A percentile compares a stretch with the other conserved stretches of the same genome.
phyloP scores from a whole-genome alignment of 2,329 filamentous ascomycete species.

The Cadophora gregata region DNA sequence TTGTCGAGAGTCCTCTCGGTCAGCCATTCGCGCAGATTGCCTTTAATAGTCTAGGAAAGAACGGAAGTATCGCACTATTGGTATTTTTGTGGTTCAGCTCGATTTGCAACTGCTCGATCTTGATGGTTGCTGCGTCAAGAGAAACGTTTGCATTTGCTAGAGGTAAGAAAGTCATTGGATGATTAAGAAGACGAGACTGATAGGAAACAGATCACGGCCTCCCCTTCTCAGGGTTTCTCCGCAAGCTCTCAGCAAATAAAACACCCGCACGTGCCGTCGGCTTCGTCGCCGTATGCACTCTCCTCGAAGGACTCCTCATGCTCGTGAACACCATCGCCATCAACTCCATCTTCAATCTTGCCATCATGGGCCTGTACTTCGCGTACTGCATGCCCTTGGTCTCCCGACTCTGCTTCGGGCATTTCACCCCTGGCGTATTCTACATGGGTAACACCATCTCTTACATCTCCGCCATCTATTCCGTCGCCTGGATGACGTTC shows the following conservation, averaged over 20 bases:
- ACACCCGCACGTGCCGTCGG: constrained; percentile 42
- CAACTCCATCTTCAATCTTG: constrained; percentile 45
- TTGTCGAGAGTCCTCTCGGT: constrained; percentile 54
- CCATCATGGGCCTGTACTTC: constrained; percentile 46
- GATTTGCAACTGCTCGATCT: constrained; percentile 44
- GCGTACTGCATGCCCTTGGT: constrained; percentile 45
- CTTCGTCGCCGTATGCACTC: constrained; percentile 40
- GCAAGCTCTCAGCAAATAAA: constrained; percentile 40
- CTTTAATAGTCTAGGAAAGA: constrained; percentile 61
- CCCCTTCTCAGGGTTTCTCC: constrained; percentile 41
- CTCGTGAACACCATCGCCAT: constrained; percentile 45
- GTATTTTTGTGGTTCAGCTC: constrained; percentile 41
- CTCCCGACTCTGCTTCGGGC: constrained; percentile 38
- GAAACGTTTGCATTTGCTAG: constrained; percentile 44
- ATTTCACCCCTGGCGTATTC: constrained; percentile 43
- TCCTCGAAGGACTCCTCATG: constrained; percentile 44
- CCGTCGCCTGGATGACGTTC: constrained; percentile 44
- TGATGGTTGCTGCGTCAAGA: constrained; percentile 44
- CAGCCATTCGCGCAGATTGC: constrained; percentile 64
- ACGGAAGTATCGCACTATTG: constrained; percentile 51
- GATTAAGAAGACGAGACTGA: neutral
- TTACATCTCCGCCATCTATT: constrained; percentile 38
- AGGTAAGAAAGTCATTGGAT: constrained; percentile 30
- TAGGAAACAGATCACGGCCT: constrained; percentile 41
- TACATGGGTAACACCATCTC: constrained; percentile 43